Conservation (phyloP, 345 rosid genomes). For the Arabis alpina region DNA sequence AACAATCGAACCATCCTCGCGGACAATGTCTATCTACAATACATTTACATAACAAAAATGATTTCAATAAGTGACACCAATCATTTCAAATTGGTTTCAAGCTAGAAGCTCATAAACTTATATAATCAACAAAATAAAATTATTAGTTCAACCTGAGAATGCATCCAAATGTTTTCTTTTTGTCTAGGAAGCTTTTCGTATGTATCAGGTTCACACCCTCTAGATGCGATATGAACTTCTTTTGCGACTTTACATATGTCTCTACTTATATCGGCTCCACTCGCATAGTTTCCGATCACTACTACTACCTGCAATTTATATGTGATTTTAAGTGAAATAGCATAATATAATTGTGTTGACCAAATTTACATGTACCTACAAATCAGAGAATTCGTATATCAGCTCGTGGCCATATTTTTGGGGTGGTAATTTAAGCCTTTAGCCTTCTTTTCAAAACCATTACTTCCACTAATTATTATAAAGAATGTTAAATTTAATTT, state of each 20-base stretch:
- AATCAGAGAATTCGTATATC: no score
- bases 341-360: no score
- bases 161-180: conserved; percentile 59
- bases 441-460: no score
- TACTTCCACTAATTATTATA: no score
- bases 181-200: conserved; percentile 47
- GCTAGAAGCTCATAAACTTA: not conserved
- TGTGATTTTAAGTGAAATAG: not conserved
- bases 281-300: conserved; percentile 63
- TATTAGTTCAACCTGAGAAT: conserved; percentile 62
- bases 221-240: conserved; percentile 70
- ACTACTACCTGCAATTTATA: conserved; percentile 51
- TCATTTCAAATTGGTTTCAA: not conserved
- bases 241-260: conserved; percentile 70
- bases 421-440: no score
- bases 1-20: conserved; percentile 59
- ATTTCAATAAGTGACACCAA: no score
- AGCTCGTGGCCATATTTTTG: no score
- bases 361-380: no score
- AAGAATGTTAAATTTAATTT: no score
- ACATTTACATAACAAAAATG: not conserved
- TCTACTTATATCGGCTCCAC: conserved; percentile 67
- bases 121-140: not conserved
- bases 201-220: conserved; percentile 51
- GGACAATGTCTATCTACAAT: conserved; percentile 60